Conservation (phyloP, 2,329 filamentous ascomycete species). For the Cladosporium sp. region DNA sequence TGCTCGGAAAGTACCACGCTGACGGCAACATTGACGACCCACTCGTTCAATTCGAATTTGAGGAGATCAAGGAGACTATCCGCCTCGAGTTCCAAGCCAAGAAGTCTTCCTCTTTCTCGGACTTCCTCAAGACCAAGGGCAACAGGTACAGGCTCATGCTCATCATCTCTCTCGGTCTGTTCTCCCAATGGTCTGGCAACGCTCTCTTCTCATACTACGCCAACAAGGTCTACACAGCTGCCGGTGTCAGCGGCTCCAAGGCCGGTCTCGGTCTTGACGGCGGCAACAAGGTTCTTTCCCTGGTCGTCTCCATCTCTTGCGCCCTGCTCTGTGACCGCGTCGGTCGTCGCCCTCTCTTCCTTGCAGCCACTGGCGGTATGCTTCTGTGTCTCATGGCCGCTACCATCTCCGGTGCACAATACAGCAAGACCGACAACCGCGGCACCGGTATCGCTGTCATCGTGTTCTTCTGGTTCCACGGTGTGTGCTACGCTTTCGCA, state of each 20-base stretch:
- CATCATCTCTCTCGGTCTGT: constrained; percentile 53
- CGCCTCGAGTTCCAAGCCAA: constrained; percentile 48
- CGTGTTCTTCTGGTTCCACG: constrained; percentile 55
- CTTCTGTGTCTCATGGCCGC: constrained; percentile 38
- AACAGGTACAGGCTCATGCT: constrained; percentile 57
- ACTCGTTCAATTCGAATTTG: constrained; percentile 66
- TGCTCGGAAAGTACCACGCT: constrained; percentile 64
- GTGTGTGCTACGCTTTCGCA: constrained; percentile 56
- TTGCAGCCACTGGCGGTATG: constrained; percentile 42
- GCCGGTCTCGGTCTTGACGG: constrained; percentile 46
- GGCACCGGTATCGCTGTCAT: constrained; percentile 50
- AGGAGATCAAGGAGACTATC: constrained; percentile 67
- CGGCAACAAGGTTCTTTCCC: constrained; percentile 62
- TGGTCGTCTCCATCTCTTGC: constrained; percentile 56
- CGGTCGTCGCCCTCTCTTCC: constrained; percentile 36
- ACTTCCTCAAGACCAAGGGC: constrained; percentile 59
- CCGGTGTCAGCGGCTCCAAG: constrained; percentile 34
- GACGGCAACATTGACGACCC: constrained; percentile 61
- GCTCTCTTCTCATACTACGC: constrained; percentile 47
- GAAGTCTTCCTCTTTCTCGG: constrained; percentile 52
- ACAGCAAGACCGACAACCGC: constrained; percentile 34
- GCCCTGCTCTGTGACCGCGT: constrained; percentile 38
- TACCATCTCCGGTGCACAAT: constrained; percentile 16
- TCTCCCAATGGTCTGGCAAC: constrained; percentile 59
- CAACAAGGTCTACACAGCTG: constrained; percentile 32